Evolutionary conservation across 2,329 filamentous ascomycete genomes (phyloP).

Genomic region (Fusarium floridanum): DNA sequence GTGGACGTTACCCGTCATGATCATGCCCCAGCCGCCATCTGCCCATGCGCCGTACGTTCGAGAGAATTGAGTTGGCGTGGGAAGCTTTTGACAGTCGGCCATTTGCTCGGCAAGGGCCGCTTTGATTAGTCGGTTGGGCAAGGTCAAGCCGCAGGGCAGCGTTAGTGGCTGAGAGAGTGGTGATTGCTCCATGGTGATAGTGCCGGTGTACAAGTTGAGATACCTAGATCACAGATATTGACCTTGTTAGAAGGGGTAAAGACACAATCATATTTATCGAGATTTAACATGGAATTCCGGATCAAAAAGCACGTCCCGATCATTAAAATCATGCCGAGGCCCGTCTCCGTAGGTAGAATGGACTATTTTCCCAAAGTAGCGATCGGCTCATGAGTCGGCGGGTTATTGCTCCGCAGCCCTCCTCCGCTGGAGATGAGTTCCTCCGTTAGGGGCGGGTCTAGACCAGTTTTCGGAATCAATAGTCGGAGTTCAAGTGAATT

Average conservation of each 20-base stretch:
- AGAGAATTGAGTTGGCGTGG: slow-evolving; percentile 54
- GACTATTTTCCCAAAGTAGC: slow-evolving; percentile 22
- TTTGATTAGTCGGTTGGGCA: slow-evolving; percentile 67
- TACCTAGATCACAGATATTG: neutral
- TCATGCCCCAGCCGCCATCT: slow-evolving; percentile 64
- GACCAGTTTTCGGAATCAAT: neutral
- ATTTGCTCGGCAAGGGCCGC: slow-evolving; percentile 64
- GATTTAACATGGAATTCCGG: neutral
- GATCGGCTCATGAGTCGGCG: neutral
- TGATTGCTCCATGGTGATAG: slow-evolving; percentile 25
- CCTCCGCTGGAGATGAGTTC: neutral
- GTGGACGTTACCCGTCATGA: slow-evolving; percentile 65
- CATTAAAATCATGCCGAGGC: neutral
- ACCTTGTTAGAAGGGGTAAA: neutral
- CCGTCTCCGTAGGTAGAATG: slow-evolving; percentile 1
- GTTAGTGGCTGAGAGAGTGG: slow-evolving; percentile 55
- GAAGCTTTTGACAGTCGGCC: slow-evolving; percentile 57
- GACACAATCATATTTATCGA: neutral
- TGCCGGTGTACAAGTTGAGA: neutral
- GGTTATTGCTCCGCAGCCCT: neutral
- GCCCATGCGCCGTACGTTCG: slow-evolving; percentile 67
- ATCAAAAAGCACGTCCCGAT: neutral
- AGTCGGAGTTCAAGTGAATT: neutral
- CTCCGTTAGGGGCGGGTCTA: neutral
- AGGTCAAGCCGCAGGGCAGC: slow-evolving; percentile 66